These are phyloP conservation scores for Fusarium sp. DNA, from an alignment of 2,329 filamentous ascomycete genomes.

Conservation along the genomic window DNA sequence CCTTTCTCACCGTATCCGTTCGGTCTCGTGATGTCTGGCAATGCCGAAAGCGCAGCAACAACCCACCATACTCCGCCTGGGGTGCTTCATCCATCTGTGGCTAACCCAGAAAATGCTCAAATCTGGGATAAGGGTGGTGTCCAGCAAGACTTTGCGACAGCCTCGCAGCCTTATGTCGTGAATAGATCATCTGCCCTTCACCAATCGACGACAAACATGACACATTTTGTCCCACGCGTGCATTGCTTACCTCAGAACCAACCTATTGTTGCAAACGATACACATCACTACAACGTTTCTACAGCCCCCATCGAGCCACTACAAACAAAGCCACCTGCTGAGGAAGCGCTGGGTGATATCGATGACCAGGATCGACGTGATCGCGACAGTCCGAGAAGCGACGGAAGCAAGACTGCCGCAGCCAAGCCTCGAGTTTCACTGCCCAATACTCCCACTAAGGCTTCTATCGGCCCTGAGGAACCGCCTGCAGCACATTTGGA, in stretches of 20 bases:
- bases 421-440: constrained; percentile 42
- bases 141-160: constrained; percentile 19
- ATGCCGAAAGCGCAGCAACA: background rate
- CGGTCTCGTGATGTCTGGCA: background rate
- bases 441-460: constrained; percentile 25
- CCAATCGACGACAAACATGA: constrained; percentile 4
- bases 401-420: constrained; percentile 8
- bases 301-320: constrained; percentile 6
- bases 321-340: constrained; percentile 49
- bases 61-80: constrained; percentile 10
- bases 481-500: background rate
- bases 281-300: background rate
- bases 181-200: background rate
- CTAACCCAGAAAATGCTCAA: constrained; percentile 7
- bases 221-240: constrained; percentile 1
- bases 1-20: constrained; percentile 19
- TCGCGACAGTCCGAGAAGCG: constrained; percentile 9
- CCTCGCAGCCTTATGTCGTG: constrained; percentile 4
- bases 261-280: background rate
- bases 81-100: constrained; percentile 18
- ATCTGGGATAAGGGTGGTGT: constrained; percentile 8
- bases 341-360: constrained; percentile 42
- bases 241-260: background rate
- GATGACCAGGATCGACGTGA: background rate
- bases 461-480: background rate